phyloP scores from a whole-genome alignment of 768 basidiomycete genomes.

The Auricularia sp. region DNA sequence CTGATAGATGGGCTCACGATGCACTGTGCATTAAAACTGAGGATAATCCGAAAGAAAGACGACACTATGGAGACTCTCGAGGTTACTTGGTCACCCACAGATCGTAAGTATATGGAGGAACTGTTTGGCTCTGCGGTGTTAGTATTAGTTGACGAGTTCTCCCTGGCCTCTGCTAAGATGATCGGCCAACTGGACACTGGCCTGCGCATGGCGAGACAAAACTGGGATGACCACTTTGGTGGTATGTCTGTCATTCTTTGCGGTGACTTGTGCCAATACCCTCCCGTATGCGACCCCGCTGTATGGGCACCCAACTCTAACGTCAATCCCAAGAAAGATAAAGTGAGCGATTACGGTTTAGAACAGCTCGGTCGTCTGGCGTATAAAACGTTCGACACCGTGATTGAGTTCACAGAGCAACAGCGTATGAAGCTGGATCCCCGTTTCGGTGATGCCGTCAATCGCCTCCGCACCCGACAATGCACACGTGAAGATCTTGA shows the following conservation, averaged over 20 bases:
- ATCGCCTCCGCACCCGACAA: constrained; percentile 10
- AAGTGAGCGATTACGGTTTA: not conserved
- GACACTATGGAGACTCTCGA: constrained; percentile 6
- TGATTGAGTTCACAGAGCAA: constrained; percentile 12
- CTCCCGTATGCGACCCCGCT: constrained; percentile 20
- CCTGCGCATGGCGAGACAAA: constrained; percentile 17
- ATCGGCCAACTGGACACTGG: constrained; percentile 21
- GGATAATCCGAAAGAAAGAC: constrained; percentile 10
- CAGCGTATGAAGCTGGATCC: constrained; percentile 18
- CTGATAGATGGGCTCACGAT: constrained; percentile 22
- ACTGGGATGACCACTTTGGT: constrained; percentile 18
- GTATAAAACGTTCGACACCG: constrained; percentile 11
- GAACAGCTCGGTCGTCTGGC: constrained; percentile 8
- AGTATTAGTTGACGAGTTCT: constrained; percentile 23
- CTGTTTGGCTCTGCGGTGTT: constrained; percentile 20
- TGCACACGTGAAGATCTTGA: constrained; percentile 24
- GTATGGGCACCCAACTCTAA: constrained; percentile 15
- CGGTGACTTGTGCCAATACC: constrained; percentile 26
- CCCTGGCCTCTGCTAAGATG: constrained; percentile 17
- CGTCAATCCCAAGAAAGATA: not conserved
- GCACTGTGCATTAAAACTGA: constrained; percentile 17
- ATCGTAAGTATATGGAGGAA: constrained; percentile 10
- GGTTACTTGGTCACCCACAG: constrained; percentile 10
- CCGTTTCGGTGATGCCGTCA: constrained; percentile 16
- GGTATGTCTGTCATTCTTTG: constrained; percentile 22